A percentile compares a stretch with the other conserved stretches of the same genome.
Conservation (phyloP, 148 eudicot species). For the Chenopodium suecicum region DNA sequence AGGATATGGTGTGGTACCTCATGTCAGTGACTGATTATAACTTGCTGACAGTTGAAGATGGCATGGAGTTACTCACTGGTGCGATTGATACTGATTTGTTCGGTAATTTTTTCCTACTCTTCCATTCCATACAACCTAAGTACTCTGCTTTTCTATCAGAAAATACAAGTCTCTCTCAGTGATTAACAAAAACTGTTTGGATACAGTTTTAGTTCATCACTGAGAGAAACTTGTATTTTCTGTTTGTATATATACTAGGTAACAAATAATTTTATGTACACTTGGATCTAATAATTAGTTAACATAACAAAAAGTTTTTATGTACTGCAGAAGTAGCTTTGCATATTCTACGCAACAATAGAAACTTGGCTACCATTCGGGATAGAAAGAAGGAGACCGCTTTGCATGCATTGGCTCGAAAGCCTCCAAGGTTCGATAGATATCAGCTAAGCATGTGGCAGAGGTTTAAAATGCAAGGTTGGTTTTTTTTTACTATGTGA, state of each 20-base stretch:
- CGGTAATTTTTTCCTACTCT: slow-evolving; percentile 16
- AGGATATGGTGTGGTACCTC: slow-evolving; percentile 27
- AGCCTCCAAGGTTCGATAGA: slow-evolving; percentile 10
- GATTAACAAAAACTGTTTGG: no score
- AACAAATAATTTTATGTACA: no score
- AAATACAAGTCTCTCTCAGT: no score
- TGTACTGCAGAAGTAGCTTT: slow-evolving; percentile 17
- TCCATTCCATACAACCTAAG: not conserved
- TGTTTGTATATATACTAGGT: no score
- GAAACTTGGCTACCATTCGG: slow-evolving; percentile 9
- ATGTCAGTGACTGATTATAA: slow-evolving; percentile 12
- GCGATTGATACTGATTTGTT: slow-evolving; percentile 27
- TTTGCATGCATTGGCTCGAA: slow-evolving; percentile 31
- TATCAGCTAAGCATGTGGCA: slow-evolving; percentile 15
- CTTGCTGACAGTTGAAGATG: slow-evolving; percentile 12
- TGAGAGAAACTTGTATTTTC: no score
- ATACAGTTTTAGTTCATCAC: no score
- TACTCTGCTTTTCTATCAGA: not conserved
- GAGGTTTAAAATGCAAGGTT: slow-evolving; percentile 6
- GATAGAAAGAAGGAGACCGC: slow-evolving; percentile 27
- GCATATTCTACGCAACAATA: slow-evolving; percentile 2
- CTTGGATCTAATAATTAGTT: not conserved
- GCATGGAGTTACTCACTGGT: slow-evolving; percentile 17
- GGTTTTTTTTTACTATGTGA: not conserved
- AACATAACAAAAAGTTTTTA: not conserved